Base-by-base conservation (phyloP, 495 filamentous ascomycete species). In the Letharia columbiana region DNA sequence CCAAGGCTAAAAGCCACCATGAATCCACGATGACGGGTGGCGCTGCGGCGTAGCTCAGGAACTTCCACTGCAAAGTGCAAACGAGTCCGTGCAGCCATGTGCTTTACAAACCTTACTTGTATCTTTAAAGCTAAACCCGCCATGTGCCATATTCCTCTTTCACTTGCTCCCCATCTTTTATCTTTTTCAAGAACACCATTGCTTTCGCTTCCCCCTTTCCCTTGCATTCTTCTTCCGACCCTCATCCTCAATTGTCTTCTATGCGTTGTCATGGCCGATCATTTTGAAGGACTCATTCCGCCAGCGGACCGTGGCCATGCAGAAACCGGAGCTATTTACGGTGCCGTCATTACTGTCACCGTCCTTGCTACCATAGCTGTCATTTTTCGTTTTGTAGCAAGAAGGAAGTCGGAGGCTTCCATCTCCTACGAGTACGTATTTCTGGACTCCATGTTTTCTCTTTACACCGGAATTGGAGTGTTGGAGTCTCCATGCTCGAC, bases 311-410 rank as follows among this genome's bases (percentile, higher is more conserved):
- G 23, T 2, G 42, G n/a, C 47, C 50, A 61, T 28, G 52, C 66
- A n/a, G 1, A 59, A 31, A 44, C 44, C 8, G n/a, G 1, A 13
- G 1, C 9, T 17, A 64, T 68, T 4, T 68, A 68, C 44, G 42
- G 28, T 59, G 33, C 66, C 23, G 9, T 68, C 54, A 39, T 37
- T 20, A 33, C 58, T 9, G 18, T 50, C 31, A 49, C 66, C 17
- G 56, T 64, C 50, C 49, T 64, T 44, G 66, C 66, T 42, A 68
- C 52, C 10, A 40, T 50, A 35, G 61, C 52, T 10, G 61, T 68
- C 15, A 52, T 68, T 17, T 42, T 68, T 42, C 66, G 66, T 28
- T 68, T 68, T 41, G 4, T 64, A 4, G 63, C 66, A 40, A 33
- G 66, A 20, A 44, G 61, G 9, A 59, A 64, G 39, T 61, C 66